A percentile compares a stretch with the other conserved stretches of the same genome.
phyloP scores from a whole-genome alignment of 2,329 filamentous ascomycete genomes.

The Fusarium cyanostomum region DNA sequence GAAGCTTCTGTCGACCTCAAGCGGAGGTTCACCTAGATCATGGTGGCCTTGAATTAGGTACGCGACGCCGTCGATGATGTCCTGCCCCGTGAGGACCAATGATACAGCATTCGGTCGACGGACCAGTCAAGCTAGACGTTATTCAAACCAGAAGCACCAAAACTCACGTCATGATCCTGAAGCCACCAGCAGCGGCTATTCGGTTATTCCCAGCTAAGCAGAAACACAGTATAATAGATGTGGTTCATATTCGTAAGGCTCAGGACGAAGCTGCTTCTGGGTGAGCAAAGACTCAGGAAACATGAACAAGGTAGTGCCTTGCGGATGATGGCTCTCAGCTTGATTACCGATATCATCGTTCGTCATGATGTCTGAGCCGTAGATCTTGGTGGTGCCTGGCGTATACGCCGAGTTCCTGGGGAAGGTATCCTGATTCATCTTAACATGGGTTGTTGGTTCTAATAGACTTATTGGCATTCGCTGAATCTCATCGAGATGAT shows the following conservation, averaged over 20 bases:
- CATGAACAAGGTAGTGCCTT: slow-evolving; percentile 11
- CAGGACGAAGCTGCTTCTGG: slow-evolving; percentile 8
- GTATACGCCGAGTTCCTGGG: neutral
- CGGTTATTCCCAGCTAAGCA: neutral
- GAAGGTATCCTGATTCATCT: slow-evolving; percentile 2
- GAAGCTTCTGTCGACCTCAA: slow-evolving; percentile 22
- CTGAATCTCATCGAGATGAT: slow-evolving; percentile 28
- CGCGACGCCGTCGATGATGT: slow-evolving; percentile 11
- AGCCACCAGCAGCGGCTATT: neutral
- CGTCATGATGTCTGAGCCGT: neutral
- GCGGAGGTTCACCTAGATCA: slow-evolving; percentile 16
- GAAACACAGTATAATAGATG: neutral
- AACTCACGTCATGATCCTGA: slow-evolving; percentile 11
- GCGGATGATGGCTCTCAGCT: neutral
- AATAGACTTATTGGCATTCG: slow-evolving; percentile 10
- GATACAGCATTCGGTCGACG: neutral
- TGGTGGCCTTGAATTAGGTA: slow-evolving; percentile 19
- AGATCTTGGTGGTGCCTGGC: neutral
- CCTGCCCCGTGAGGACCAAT: slow-evolving; percentile 3
- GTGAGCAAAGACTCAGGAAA: slow-evolving; percentile 11
- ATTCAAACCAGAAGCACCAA: neutral
- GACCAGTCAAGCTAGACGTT: slow-evolving; percentile 6
- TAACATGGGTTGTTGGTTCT: neutral
- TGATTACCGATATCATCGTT: slow-evolving; percentile 1
- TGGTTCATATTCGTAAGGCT: slow-evolving; percentile 1